These are phyloP conservation scores for Exophiala spinifera DNA, from an alignment of 2,329 filamentous ascomycete genomes.

Conservation along the genomic window DNA sequence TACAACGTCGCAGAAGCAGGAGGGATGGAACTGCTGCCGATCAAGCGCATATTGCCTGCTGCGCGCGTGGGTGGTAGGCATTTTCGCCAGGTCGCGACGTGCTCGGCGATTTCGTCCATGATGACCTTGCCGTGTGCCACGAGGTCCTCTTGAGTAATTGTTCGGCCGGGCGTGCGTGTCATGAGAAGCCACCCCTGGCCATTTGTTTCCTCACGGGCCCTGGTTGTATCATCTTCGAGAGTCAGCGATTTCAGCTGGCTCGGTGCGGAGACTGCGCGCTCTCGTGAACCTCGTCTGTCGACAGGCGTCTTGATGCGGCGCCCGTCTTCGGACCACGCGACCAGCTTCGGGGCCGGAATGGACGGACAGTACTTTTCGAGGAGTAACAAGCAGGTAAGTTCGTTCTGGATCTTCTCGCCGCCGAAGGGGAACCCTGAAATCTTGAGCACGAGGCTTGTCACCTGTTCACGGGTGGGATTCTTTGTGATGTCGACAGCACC, in stretches of 20 bases:
- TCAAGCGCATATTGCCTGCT: constrained; percentile 20
- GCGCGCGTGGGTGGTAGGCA: constrained; percentile 15
- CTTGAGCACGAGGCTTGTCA: constrained; percentile 19
- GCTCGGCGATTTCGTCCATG: constrained; percentile 18
- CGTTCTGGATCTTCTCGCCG: constrained; percentile 23
- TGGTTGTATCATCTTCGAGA: not conserved
- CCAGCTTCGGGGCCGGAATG: constrained; percentile 16
- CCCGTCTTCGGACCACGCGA: constrained; percentile 26
- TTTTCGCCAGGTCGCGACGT: constrained; percentile 22
- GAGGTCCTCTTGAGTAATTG: constrained; percentile 17
- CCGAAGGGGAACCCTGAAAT: constrained; percentile 19
- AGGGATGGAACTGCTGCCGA: constrained; percentile 7
- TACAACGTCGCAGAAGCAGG: constrained; percentile 13
- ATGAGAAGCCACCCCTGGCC: constrained; percentile 22
- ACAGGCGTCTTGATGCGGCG: constrained; percentile 15
- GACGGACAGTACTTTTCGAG: constrained; percentile 24
- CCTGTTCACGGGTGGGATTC: constrained; percentile 2
- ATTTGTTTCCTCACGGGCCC: constrained; percentile 3
- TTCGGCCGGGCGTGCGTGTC: constrained; percentile 16
- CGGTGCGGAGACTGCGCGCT: not conserved
- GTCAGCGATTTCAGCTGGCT: not conserved
- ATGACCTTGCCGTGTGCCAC: constrained; percentile 12
- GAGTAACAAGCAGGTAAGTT: constrained; percentile 20
- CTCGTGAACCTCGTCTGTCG: constrained; percentile 9
- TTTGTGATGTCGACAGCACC: constrained; percentile 5